Conservation (phyloP, 2,329 filamentous ascomycete genomes). For the Decorospora gaudefroyi region DNA sequence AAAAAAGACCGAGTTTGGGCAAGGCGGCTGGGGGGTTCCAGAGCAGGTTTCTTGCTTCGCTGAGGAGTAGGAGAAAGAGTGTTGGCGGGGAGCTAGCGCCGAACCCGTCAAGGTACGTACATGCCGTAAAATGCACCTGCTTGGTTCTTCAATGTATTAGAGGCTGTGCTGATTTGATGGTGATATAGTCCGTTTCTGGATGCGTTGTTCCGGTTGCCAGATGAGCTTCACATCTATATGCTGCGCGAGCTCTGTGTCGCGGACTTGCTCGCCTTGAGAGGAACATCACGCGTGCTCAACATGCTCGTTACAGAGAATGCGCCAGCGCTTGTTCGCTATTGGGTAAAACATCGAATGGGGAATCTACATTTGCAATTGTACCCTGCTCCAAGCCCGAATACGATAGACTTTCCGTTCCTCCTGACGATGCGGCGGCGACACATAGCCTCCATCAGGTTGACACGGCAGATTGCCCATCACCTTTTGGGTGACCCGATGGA, state of each 20-base stretch:
- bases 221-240: slow-evolving; percentile 44
- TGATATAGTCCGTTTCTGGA: slow-evolving; percentile 37
- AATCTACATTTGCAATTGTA: slow-evolving; percentile 43
- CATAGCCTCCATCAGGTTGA: slow-evolving; percentile 44
- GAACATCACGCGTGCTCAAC: slow-evolving; percentile 39
- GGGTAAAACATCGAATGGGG: slow-evolving; percentile 42
- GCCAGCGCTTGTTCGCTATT: slow-evolving; percentile 43
- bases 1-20: slow-evolving; percentile 40
- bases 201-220: slow-evolving; percentile 41
- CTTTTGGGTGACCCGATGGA: slow-evolving; percentile 38
- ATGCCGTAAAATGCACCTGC: too few relatives aligned
- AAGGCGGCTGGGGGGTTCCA: slow-evolving; percentile 42
- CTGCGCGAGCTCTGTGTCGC: slow-evolving; percentile 42
- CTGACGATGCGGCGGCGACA: slow-evolving; percentile 44
- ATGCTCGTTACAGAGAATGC: slow-evolving; percentile 40
- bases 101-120: slow-evolving; percentile 32
- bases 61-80: slow-evolving; percentile 35
- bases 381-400: slow-evolving; percentile 36
- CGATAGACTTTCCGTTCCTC: slow-evolving; percentile 42
- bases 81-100: slow-evolving; percentile 25
- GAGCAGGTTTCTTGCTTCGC: slow-evolving; percentile 39
- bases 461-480: slow-evolving; percentile 41
- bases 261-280: slow-evolving; percentile 41
- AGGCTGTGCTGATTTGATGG: slow-evolving; percentile 7
- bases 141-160: too few relatives aligned